Conservation (phyloP, 306 rosid genomes). For the Phaseolus lunatus region DNA sequence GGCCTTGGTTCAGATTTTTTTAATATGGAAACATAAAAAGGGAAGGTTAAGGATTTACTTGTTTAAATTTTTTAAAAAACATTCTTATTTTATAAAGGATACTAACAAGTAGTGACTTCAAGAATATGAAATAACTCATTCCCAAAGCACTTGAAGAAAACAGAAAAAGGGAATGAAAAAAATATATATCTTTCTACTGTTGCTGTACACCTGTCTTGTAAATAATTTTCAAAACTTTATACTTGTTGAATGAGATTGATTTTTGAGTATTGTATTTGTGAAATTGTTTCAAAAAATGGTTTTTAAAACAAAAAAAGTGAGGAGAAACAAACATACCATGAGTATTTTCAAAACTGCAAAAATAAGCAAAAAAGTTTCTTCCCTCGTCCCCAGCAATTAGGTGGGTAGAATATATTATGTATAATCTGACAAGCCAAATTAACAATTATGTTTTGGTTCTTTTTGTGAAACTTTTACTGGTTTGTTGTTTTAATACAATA, state of each 20-base stretch:
- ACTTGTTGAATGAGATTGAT: background rate
- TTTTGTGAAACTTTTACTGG: constrained; percentile 33
- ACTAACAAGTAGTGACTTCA: background rate
- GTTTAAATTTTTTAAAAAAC: background rate
- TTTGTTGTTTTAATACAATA: constrained; percentile 23
- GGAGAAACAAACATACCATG: background rate
- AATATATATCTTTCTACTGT: background rate
- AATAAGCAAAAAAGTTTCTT: background rate
- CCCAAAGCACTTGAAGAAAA: background rate
- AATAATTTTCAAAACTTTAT: background rate
- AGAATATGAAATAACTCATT: background rate
- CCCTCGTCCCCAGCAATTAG: background rate
- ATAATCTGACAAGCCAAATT: constrained; percentile 30
- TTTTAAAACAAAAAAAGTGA: background rate
- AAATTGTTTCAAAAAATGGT: background rate
- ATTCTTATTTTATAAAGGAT: background rate
- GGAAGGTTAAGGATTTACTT: background rate
- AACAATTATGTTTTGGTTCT: constrained; percentile 17
- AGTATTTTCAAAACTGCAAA: background rate
- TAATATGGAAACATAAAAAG: constrained; percentile 10
- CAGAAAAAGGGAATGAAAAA: background rate
- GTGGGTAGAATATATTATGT: background rate
- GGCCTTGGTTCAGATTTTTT: constrained; percentile 34
- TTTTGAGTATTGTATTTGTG: background rate
- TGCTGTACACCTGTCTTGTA: background rate